Evolutionary conservation across 495 filamentous ascomycete species (phyloP).

Genomic region (Lasiosphaeria miniovina): DNA sequence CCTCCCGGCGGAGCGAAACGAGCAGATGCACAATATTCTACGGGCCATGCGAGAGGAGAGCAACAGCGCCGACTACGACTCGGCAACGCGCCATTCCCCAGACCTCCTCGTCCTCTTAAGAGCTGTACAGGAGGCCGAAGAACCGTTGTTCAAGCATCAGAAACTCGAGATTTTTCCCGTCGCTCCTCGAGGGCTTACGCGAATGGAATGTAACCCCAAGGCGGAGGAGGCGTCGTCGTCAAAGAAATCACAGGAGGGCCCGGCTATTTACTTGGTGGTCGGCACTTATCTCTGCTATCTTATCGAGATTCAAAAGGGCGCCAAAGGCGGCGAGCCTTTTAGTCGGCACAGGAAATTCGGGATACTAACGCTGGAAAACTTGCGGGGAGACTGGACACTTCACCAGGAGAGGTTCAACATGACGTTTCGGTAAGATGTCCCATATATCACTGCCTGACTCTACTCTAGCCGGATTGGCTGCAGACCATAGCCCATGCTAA

Average conservation of each 20-base stretch:
- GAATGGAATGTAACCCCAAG: slow-evolving; percentile 44
- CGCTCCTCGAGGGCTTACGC: slow-evolving; percentile 64
- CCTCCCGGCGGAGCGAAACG: slow-evolving; percentile 68
- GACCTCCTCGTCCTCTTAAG: slow-evolving; percentile 63
- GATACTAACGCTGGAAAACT: slow-evolving; percentile 65
- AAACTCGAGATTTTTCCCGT: slow-evolving; percentile 81
- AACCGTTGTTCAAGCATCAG: slow-evolving; percentile 64
- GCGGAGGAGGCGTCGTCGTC: slow-evolving; percentile 35
- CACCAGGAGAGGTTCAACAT: slow-evolving; percentile 84
- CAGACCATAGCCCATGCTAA: slow-evolving; percentile 16
- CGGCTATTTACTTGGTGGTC: slow-evolving; percentile 83
- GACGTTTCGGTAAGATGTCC: slow-evolving; percentile 63
- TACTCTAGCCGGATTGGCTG: no score
- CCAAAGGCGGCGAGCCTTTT: slow-evolving; percentile 47
- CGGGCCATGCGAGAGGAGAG: slow-evolving; percentile 45
- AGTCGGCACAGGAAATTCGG: slow-evolving; percentile 55
- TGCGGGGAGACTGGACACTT: slow-evolving; percentile 38
- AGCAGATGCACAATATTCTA: slow-evolving; percentile 70
- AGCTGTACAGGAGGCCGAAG: slow-evolving; percentile 61
- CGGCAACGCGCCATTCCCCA: slow-evolving; percentile 51
- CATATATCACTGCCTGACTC: not conserved
- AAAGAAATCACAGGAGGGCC: slow-evolving; percentile 69
- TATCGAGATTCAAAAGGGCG: slow-evolving; percentile 54
- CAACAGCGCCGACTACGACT: slow-evolving; percentile 38
- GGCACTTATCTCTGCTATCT: slow-evolving; percentile 81